Evolutionary conservation across 768 basidiomycete genomes (phyloP).

Genomic region (Hydnum rufescens): DNA sequence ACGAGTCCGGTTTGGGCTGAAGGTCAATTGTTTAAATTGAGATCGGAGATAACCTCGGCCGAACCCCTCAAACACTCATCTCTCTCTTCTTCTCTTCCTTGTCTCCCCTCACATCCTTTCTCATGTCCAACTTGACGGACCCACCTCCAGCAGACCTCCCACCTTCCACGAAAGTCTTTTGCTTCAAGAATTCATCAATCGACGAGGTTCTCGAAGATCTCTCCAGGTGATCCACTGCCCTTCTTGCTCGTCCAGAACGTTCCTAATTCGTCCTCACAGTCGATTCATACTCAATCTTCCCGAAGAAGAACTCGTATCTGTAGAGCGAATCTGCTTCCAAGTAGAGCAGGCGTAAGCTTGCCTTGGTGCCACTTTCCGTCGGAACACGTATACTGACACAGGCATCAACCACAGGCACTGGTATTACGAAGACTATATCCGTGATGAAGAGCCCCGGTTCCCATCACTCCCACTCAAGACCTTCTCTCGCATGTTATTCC

Average conservation of each 20-base stretch:
- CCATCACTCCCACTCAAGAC: slow-evolving; percentile 78
- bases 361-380: too few relatives aligned
- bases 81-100: background rate
- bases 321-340: slow-evolving; percentile 94
- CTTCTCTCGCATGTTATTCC: slow-evolving; percentile 84
- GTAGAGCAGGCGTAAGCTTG: slow-evolving; percentile 84
- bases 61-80: background rate
- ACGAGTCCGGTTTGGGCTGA: too few relatives aligned
- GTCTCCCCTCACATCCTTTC: background rate
- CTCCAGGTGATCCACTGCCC: slow-evolving; percentile 35
- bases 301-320: slow-evolving; percentile 70
- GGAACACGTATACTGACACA: too few relatives aligned
- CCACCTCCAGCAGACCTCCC: slow-evolving; percentile 2
- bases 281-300: slow-evolving; percentile 96
- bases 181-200: slow-evolving; percentile 54
- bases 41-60: background rate
- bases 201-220: slow-evolving; percentile 84
- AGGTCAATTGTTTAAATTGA: too few relatives aligned
- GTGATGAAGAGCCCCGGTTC: slow-evolving; percentile 72
- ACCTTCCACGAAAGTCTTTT: slow-evolving; percentile 15
- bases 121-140: background rate
- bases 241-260: slow-evolving; percentile 10
- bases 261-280: slow-evolving; percentile 23
- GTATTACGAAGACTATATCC: slow-evolving; percentile 98
- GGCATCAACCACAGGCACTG: slow-evolving; percentile 49